Evolutionary conservation across 208 protist genomes (phyloP).

Genomic region (Wallacemonas sp.): DNA sequence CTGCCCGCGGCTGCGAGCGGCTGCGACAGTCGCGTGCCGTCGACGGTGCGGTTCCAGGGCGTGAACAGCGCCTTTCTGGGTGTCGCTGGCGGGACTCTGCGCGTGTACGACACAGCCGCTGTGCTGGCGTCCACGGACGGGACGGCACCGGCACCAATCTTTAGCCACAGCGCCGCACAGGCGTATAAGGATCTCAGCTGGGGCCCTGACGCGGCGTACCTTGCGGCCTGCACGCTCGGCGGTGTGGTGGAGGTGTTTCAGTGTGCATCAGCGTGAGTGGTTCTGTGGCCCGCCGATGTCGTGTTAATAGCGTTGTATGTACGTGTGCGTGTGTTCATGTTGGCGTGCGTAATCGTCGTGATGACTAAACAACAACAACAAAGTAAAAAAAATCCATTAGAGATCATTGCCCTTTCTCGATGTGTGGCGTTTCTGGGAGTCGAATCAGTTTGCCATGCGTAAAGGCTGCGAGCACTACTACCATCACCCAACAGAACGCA

Average conservation of each 20-base stretch:
- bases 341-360: no score
- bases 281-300: no score
- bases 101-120: constrained; percentile 27
- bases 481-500: no score
- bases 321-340: no score
- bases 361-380: no score
- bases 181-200: constrained; percentile 47
- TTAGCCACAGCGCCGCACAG: not conserved
- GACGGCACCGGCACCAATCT: constrained; percentile 19
- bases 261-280: not conserved
- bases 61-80: constrained; percentile 35
- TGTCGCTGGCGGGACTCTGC: constrained; percentile 17
- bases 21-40: constrained; percentile 9
- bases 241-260: constrained; percentile 50
- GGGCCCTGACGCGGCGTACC: constrained; percentile 26
- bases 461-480: no score
- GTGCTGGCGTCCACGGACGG: constrained; percentile 1
- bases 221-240: constrained; percentile 47
- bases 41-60: constrained; percentile 43
- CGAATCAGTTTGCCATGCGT: no score
- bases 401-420: no score
- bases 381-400: no score
- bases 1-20: constrained; percentile 17
- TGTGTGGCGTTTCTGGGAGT: no score
- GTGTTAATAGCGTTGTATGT: no score